A percentile compares a stretch with the other conserved stretches of the same genome.
Conservation (phyloP, 176 grass and related monocot species). For the Tillandsia fasciculata region DNA sequence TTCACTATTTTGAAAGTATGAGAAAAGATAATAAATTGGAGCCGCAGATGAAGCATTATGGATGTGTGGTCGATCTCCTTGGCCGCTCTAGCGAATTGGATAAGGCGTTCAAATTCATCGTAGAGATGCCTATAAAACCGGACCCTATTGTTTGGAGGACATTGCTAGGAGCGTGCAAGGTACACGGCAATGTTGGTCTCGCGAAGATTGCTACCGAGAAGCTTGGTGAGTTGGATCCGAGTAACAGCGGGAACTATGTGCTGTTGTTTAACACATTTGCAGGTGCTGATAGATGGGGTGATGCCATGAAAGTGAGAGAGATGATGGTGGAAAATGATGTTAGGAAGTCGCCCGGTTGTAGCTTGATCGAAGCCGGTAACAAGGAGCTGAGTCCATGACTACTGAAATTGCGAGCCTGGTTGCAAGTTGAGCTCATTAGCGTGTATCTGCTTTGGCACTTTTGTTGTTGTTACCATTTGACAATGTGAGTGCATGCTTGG, state of each 20-base stretch:
- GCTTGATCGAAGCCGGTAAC: conserved; percentile 13
- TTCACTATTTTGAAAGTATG: conserved; percentile 42
- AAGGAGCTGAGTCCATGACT: not conserved
- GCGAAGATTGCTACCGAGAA: conserved; percentile 32
- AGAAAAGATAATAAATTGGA: conserved; percentile 19
- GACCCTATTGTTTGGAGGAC: conserved; percentile 45
- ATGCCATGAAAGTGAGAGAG: conserved; percentile 26
- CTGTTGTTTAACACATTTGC: conserved; percentile 37
- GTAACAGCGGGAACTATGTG: conserved; percentile 30
- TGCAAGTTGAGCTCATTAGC: not conserved
- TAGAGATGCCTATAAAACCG: conserved; percentile 26
- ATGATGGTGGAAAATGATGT: conserved; percentile 22
- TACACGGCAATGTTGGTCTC: conserved; percentile 24
- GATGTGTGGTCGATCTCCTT: conserved; percentile 36
- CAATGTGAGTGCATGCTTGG: too few relatives aligned
- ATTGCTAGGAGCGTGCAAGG: conserved; percentile 33
- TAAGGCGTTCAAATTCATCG: conserved; percentile 28
- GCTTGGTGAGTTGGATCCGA: conserved; percentile 26
- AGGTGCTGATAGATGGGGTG: conserved; percentile 28
- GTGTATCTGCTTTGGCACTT: not conserved
- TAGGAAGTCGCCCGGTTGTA: conserved; percentile 33
- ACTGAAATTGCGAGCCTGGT: not conserved
- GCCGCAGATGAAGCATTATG: conserved; percentile 44
- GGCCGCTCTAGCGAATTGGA: conserved; percentile 28
- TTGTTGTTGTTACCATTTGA: too few relatives aligned